Base-by-base conservation (phyloP, 2,329 filamentous ascomycete genomes). In the Myriosclerotinia duriaeana region DNA sequence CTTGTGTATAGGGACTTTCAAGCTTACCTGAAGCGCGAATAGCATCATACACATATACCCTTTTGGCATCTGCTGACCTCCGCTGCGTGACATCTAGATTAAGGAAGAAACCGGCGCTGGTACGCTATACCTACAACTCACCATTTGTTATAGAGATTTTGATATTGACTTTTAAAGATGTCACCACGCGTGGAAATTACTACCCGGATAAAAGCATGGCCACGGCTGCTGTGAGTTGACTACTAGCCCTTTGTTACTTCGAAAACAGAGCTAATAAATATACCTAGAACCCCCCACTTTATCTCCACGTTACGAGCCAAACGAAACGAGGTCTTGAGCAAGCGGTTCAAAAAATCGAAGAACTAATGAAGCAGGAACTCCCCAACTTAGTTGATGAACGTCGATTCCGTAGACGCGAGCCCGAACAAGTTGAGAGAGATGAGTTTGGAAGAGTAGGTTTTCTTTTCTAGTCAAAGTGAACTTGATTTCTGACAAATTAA, bases 51-150 rank as follows among this genome's bases (percentile, higher is more conserved):
- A 80, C 80, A 80, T 79, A 78, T 78, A 82, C 85, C 86, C 89
- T 87, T 87, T 87, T 91, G 89, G 87, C 91, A 92, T 88, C 87
- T 95, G 92, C 93, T 98, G 88, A 97, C 93, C 87, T 89, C 85
- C 81, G 81, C 81, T 89, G 85, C 88, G 86, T 95, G 88, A 87
- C 81, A 90, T 91, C 76, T 93, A 99, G 95, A 99, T 99, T 77
- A 96, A 97, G 89, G 94, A 97, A 84, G 92, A 97, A 77, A 98
- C 94, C 89, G 95, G 95, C 86, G 94, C 95, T 85, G 95, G 95
- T 99, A 99, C 89, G 93, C 87, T 83, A 81, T 78, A 82, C 81
- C 80, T 81, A 79, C 79, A 78, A 75, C 70, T 75, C 75, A 74
- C 70, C 56, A 70, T 75, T 76, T 74, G 64, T 69, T 56, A 71